Evolutionary conservation across 2,329 filamentous ascomycete genomes (phyloP).

Genomic region (Helicocarpus griseus): DNA sequence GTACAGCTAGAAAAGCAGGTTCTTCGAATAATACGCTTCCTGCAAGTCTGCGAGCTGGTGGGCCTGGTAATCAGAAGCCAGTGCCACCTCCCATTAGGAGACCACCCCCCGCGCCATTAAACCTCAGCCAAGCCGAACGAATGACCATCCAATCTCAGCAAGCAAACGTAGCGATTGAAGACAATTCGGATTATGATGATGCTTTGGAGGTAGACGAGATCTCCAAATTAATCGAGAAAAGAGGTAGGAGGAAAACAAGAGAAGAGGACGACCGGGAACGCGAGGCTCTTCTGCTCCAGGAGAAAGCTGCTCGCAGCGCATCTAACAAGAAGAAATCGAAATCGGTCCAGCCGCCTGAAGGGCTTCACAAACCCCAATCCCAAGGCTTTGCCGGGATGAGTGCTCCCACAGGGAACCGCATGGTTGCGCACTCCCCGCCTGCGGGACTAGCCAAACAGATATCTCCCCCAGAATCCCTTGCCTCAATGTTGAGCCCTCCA

Average conservation of each 20-base stretch:
- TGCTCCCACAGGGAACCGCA: constrained; percentile 9
- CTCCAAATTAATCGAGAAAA: constrained; percentile 41
- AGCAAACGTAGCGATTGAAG: constrained; percentile 44
- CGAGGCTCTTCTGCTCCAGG: constrained; percentile 56
- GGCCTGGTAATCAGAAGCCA: constrained; percentile 20
- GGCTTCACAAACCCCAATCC: constrained; percentile 5
- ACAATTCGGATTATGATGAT: constrained; percentile 77
- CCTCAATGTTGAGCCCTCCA: constrained; percentile 23
- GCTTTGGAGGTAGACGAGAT: constrained; percentile 60
- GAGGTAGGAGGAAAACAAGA: constrained; percentile 72
- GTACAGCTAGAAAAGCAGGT: background rate
- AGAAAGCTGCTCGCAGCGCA: constrained; percentile 60
- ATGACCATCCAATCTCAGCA: constrained; percentile 37
- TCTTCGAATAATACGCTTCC: background rate
- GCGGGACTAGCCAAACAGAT: constrained; percentile 12
- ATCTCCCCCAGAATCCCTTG: constrained; percentile 20
- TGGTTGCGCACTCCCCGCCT: constrained; percentile 20
- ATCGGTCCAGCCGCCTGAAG: constrained; percentile 40
- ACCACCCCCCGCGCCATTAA: constrained; percentile 73
- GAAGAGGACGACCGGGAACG: constrained; percentile 78
- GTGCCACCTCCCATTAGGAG: constrained; percentile 61
- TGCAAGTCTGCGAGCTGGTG: background rate
- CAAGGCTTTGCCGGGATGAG: constrained; percentile 29
- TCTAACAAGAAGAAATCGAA: constrained; percentile 63
- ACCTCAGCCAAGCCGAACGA: constrained; percentile 47